Evolutionary conservation across 768 basidiomycete species (phyloP).

Genomic region (Zangia roseola): DNA sequence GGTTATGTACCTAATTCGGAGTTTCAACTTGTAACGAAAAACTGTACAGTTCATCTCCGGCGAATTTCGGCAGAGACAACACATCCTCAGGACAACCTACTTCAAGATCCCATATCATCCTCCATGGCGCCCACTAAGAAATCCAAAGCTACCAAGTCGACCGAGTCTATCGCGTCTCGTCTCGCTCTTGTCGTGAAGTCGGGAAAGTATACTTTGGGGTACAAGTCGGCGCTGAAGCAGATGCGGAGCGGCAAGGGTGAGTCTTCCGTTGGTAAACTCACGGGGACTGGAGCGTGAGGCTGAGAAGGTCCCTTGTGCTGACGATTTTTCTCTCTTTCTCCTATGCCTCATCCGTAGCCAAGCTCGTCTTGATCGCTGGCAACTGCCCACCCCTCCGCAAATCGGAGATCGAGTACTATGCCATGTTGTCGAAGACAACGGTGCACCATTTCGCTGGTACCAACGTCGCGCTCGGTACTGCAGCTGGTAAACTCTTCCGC

Average conservation of each 20-base stretch:
- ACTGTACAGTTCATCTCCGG: constrained; percentile 32
- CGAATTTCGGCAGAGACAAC: constrained; percentile 9
- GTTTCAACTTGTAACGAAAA: constrained; percentile 20
- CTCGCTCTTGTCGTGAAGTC: constrained; percentile 98
- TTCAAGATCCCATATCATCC: constrained; percentile 18
- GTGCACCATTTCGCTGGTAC: constrained; percentile 98
- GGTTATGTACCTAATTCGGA: constrained; percentile 16
- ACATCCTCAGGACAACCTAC: constrained; percentile 15
- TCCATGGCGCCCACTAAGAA: constrained; percentile 96
- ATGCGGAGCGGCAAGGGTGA: constrained; percentile 98
- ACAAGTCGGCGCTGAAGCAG: constrained; percentile 98
- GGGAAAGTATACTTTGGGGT: constrained; percentile 94
- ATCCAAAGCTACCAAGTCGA: constrained; percentile 90
- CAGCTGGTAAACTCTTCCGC: constrained; percentile 98
- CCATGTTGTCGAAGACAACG: constrained; percentile 98
- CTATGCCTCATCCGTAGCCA: constrained; percentile 55
- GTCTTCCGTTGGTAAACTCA: constrained; percentile 47
- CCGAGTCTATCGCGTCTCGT: constrained; percentile 89
- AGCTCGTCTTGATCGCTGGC: constrained; percentile 96
- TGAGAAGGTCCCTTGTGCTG: constrained; percentile 98
- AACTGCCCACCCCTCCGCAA: constrained; percentile 99
- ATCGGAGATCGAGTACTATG: constrained; percentile 99
- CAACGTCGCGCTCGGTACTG: constrained; percentile 97
- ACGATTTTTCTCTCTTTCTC: constrained; percentile 35
- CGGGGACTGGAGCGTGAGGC: constrained; percentile 97